These are phyloP conservation scores for Fragaria nilgerrensis DNA, from an alignment of 306 rosid species.

Conservation along the genomic window DNA sequence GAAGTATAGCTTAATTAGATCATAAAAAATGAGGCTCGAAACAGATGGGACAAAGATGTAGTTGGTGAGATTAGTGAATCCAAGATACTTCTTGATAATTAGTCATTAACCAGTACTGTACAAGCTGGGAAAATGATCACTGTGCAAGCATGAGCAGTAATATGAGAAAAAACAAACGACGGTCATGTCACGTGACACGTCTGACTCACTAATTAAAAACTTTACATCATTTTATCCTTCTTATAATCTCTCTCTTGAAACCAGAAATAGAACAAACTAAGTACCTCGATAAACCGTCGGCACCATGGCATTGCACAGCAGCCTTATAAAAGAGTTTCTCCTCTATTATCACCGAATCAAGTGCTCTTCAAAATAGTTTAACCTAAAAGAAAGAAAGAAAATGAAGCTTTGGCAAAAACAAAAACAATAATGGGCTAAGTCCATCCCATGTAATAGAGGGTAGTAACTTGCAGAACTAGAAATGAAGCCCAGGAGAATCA, in stretches of 20 bases:
- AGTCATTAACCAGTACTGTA: too few species aligned
- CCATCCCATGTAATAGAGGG: too few species aligned
- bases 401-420: not conserved
- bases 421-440: not conserved
- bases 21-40: too few species aligned
- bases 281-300: not conserved
- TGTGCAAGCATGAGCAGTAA: too few species aligned
- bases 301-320: not conserved
- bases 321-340: not conserved
- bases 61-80: not conserved
- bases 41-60: too few species aligned
- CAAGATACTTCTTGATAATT: not conserved
- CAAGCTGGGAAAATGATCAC: too few species aligned
- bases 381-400: not conserved
- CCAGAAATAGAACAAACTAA: not conserved
- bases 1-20: too few species aligned
- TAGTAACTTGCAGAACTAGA: not conserved
- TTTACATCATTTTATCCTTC: too few species aligned
- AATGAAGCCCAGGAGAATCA: not conserved
- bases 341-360: not conserved
- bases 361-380: not conserved
- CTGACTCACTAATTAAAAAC: too few species aligned
- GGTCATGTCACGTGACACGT: not conserved
- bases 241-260: not conserved
- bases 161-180: too few species aligned